These are phyloP conservation scores for Prototheca cutis DNA, from an alignment of 163 green algal species.

Conservation along the genomic window DNA sequence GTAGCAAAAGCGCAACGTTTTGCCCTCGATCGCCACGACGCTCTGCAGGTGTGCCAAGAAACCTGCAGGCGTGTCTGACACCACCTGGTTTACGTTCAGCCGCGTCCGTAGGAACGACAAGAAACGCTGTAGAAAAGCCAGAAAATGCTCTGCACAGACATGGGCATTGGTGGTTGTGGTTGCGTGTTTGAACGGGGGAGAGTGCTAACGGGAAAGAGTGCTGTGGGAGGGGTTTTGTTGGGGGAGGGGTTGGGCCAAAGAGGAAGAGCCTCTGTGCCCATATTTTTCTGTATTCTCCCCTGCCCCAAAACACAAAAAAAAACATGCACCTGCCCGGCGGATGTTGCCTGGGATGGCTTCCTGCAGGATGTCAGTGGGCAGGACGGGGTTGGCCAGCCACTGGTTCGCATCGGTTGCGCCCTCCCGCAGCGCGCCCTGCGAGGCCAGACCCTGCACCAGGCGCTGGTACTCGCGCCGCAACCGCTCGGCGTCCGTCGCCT, in stretches of 20 bases:
- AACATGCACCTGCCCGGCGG: constrained; percentile 41
- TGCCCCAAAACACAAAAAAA: too few relatives aligned
- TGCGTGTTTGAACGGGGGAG: too few relatives aligned
- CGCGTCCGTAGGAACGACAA: constrained; percentile 70
- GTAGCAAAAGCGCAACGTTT: constrained; percentile 91
- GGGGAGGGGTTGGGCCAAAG: too few relatives aligned
- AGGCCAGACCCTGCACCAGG: constrained; percentile 63
- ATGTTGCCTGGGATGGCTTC: constrained; percentile 92
- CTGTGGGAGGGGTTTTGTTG: too few relatives aligned
- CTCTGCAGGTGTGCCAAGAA: constrained; percentile 72
- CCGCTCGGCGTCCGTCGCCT: constrained; percentile 62
- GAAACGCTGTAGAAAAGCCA: constrained; percentile 90
- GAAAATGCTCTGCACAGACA: constrained; percentile 97
- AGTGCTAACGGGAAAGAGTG: too few relatives aligned
- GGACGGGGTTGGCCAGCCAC: constrained; percentile 79
- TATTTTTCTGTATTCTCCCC: too few relatives aligned
- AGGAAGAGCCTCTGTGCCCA: too few relatives aligned
- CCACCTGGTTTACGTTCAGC: constrained; percentile 50
- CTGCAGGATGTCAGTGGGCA: constrained; percentile 83
- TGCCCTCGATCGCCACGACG: constrained; percentile 57
- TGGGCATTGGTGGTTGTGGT: too few relatives aligned
- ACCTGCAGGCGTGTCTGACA: constrained; percentile 57
- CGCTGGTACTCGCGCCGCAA: constrained; percentile 81
- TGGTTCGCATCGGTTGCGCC: constrained; percentile 17
- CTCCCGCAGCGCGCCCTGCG: constrained; percentile 21